Conservation (phyloP, 805 yeast genomes). For the Wickerhamiella musiphila region DNA sequence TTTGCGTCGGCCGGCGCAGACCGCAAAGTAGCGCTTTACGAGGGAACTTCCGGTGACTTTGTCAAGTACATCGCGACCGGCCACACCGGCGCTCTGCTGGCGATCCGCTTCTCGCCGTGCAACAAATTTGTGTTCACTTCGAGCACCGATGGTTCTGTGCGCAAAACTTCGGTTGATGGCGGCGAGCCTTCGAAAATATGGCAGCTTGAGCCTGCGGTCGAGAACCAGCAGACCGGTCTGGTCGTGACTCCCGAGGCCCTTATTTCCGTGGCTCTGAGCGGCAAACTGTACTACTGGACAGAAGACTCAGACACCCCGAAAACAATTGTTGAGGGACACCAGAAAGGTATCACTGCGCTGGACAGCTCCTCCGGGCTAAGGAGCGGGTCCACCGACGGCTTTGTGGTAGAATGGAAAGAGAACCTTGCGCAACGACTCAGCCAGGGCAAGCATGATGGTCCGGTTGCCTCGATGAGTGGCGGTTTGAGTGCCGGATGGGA, state of each 20-base stretch:
- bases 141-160: constrained; percentile 66
- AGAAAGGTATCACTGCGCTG: constrained; percentile 57
- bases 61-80: constrained; percentile 29
- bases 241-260: constrained; percentile 43
- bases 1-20: constrained; percentile 77
- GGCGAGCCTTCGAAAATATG: constrained; percentile 34
- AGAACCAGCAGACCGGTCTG: constrained; percentile 67
- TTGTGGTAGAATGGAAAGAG: constrained; percentile 40
- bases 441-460: constrained; percentile 40
- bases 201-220: constrained; percentile 30
- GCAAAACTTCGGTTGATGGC: constrained; percentile 38
- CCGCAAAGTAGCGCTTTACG: constrained; percentile 57
- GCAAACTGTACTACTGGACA: constrained; percentile 49
- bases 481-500: constrained; percentile 73
- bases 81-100: constrained; percentile 71
- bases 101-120: constrained; percentile 50
- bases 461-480: constrained; percentile 36
- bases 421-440: constrained; percentile 24
- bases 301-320: constrained; percentile 20
- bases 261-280: constrained; percentile 52
- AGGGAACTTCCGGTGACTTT: constrained; percentile 74
- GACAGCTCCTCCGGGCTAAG: constrained; percentile 19
- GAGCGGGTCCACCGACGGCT: constrained; percentile 77
- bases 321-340: constrained; percentile 53
- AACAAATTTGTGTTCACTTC: constrained; percentile 49